Conservation (phyloP, 2,329 filamentous ascomycete species). For the Aspergillus ruber region DNA sequence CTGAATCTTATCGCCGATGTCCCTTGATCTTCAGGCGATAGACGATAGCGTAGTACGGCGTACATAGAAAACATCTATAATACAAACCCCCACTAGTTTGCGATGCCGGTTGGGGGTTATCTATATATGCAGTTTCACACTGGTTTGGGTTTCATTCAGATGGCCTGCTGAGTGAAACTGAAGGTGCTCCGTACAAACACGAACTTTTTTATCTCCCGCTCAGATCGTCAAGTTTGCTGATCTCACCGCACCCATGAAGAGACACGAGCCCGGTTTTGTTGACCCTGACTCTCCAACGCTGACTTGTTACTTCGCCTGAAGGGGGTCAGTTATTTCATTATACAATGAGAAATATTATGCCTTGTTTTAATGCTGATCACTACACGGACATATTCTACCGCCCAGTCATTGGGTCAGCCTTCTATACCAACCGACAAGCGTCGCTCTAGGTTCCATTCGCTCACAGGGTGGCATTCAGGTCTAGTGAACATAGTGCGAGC, state of each 20-base stretch:
- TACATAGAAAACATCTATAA: neutral
- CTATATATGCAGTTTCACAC: no score
- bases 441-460: slow-evolving; percentile 22
- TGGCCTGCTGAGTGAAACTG: no score
- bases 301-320: no score
- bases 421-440: slow-evolving; percentile 14
- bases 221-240: no score
- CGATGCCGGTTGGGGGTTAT: no score
- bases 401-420: slow-evolving; percentile 31
- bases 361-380: slow-evolving; percentile 36
- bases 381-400: slow-evolving; percentile 36
- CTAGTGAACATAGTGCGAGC: slow-evolving; percentile 15
- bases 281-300: no score
- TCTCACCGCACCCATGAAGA: no score
- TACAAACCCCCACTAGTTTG: no score
- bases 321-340: neutral
- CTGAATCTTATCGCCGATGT: slow-evolving; percentile 10
- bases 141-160: no score
- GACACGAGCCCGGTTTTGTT: no score
- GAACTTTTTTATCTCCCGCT: no score
- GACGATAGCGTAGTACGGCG: neutral
- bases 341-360: slow-evolving; percentile 16
- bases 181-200: no score
- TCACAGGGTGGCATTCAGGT: slow-evolving; percentile 30
- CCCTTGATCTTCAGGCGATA: neutral